These are phyloP conservation scores for Glycine latifolia DNA, from an alignment of 306 rosid genomes.

Conservation along the genomic window DNA sequence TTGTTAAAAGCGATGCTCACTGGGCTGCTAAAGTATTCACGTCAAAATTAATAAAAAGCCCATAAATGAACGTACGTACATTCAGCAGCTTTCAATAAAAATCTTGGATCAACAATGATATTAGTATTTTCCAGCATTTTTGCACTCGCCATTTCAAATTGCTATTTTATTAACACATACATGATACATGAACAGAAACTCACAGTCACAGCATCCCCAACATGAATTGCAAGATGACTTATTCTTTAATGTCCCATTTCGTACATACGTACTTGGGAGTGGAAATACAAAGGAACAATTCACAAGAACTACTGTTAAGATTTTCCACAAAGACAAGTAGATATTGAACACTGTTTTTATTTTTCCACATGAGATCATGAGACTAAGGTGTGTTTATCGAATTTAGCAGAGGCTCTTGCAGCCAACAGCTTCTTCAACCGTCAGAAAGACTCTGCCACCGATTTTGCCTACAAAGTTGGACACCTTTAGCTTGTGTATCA, in stretches of 20 bases:
- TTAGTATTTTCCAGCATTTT: not conserved
- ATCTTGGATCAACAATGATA: too few species aligned
- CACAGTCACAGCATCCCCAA: not conserved
- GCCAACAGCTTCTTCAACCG: constrained; percentile 83
- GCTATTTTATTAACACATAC: constrained; percentile 1
- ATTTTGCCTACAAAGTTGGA: constrained; percentile 68
- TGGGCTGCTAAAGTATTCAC: not conserved
- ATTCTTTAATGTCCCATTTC: constrained; percentile 31
- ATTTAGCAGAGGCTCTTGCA: constrained; percentile 44
- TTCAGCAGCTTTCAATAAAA: too few species aligned
- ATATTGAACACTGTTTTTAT: not conserved
- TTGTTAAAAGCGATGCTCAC: not conserved
- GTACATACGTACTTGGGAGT: constrained; percentile 30
- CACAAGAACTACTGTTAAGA: not conserved
- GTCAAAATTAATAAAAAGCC: not conserved
- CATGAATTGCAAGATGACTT: constrained; percentile 10
- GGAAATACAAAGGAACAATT: constrained; percentile 22
- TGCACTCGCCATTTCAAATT: not conserved
- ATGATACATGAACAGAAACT: constrained; percentile 1
- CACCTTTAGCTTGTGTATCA: constrained; percentile 82
- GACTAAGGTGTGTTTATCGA: not conserved
- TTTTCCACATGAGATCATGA: not conserved
- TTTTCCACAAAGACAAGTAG: constrained; percentile 4
- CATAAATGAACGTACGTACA: not conserved
- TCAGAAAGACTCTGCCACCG: constrained; percentile 69